These are phyloP conservation scores for Eurotiales sp. DNA, from an alignment of 2,329 filamentous ascomycete genomes.

Conservation along the genomic window DNA sequence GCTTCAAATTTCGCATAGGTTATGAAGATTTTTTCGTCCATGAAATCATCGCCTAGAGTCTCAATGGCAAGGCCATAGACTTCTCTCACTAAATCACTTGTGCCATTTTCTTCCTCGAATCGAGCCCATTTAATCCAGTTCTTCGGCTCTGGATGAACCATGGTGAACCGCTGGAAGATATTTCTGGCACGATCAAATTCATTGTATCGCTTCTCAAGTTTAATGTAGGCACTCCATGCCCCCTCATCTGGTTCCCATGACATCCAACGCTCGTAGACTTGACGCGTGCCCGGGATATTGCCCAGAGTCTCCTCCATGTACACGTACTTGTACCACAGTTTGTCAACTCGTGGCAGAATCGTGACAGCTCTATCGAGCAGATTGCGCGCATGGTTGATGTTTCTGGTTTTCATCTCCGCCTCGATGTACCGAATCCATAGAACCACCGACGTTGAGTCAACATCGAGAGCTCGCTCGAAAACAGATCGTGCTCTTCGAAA, in stretches of 20 bases:
- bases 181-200: conserved; percentile 87
- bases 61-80: conserved; percentile 88
- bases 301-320: conserved; percentile 98
- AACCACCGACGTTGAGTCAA: conserved; percentile 78
- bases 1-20: conserved; percentile 93
- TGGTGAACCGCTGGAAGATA: conserved; percentile 85
- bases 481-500: conserved; percentile 85
- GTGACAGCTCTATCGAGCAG: conserved; percentile 92
- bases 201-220: conserved; percentile 90
- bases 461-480: conserved; percentile 91
- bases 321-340: conserved; percentile 99
- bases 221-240: conserved; percentile 94
- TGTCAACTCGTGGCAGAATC: conserved; percentile 84
- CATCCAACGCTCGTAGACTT: conserved; percentile 98
- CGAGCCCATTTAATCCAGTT: conserved; percentile 99
- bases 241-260: conserved; percentile 95
- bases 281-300: conserved; percentile 84
- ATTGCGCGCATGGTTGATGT: conserved; percentile 96
- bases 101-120: conserved; percentile 94
- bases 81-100: conserved; percentile 84
- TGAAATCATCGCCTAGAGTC: conserved; percentile 86
- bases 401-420: conserved; percentile 89
- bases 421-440: conserved; percentile 94
- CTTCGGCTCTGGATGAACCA: conserved; percentile 87
- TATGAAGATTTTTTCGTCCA: conserved; percentile 93